These are phyloP conservation scores for Apiotrichum laibachii DNA, from an alignment of 1,284 basidiomycete species.

Conservation along the genomic window DNA sequence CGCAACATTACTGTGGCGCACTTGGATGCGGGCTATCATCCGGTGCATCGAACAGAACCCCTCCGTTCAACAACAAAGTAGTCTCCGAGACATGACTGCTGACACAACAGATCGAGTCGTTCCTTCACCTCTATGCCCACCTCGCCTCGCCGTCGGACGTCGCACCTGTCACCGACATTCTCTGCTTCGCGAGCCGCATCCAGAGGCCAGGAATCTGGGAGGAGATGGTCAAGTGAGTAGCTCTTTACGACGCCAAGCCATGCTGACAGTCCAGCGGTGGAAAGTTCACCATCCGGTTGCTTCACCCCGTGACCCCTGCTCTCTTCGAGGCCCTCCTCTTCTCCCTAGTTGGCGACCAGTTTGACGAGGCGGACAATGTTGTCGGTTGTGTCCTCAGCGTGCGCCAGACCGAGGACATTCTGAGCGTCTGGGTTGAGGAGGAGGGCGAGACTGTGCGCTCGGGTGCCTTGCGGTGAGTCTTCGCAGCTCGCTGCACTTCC, in stretches of 20 bases:
- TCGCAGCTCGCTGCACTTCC: not conserved
- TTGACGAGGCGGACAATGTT: constrained; percentile 50
- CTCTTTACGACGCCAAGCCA: not conserved
- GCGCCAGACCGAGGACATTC: constrained; percentile 50
- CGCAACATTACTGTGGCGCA: not conserved
- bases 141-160: constrained; percentile 48
- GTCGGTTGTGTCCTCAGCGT: constrained; percentile 51
- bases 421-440: constrained; percentile 53
- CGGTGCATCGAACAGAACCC: not conserved
- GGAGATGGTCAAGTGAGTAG: constrained; percentile 50
- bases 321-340: constrained; percentile 48
- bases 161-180: constrained; percentile 50
- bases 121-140: constrained; percentile 52
- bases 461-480: constrained; percentile 45
- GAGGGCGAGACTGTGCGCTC: constrained; percentile 46
- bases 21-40: too few species aligned
- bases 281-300: constrained; percentile 49
- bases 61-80: too few species aligned
- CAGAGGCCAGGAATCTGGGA: constrained; percentile 52
- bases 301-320: constrained; percentile 46
- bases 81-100: too few species aligned
- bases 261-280: constrained; percentile 33
- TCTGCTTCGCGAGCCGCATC: constrained; percentile 49
- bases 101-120: constrained; percentile 49
- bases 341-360: constrained; percentile 51